Conservation (phyloP, 1,284 basidiomycete genomes). For the Megacollybia platyphylla region DNA sequence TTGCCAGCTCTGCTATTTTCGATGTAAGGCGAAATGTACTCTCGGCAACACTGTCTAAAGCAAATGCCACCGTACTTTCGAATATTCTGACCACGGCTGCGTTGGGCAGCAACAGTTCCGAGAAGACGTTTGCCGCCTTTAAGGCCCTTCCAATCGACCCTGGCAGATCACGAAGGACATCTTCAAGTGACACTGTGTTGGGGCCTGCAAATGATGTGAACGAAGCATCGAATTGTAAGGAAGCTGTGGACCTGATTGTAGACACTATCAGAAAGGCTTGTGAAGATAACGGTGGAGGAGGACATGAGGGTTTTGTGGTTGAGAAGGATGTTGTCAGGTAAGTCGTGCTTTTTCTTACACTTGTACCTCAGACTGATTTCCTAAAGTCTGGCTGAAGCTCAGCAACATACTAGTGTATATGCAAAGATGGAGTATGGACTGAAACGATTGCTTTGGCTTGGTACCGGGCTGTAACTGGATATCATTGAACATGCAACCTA, state of each 20-base stretch:
- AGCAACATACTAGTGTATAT: slow-evolving; percentile 70
- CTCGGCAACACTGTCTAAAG: not conserved
- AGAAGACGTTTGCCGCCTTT: slow-evolving; percentile 53
- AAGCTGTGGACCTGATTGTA: slow-evolving; percentile 67
- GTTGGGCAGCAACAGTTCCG: slow-evolving; percentile 2
- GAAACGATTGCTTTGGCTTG: slow-evolving; percentile 80
- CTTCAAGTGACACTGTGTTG: slow-evolving; percentile 21
- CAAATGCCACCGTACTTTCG: slow-evolving; percentile 1
- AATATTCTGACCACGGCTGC: slow-evolving; percentile 2
- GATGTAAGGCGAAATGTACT: not conserved
- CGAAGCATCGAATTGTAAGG: slow-evolving; percentile 56
- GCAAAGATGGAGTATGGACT: slow-evolving; percentile 86
- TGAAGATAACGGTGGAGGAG: slow-evolving; percentile 38
- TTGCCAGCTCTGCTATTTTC: slow-evolving; percentile 3
- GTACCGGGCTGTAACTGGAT: slow-evolving; percentile 25
- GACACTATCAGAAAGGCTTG: slow-evolving; percentile 59
- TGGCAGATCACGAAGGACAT: slow-evolving; percentile 37
- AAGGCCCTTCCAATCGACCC: slow-evolving; percentile 65
- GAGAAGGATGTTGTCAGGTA: slow-evolving; percentile 75
- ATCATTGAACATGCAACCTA: no score
- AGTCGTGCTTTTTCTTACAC: slow-evolving; percentile 13
- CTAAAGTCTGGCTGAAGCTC: slow-evolving; percentile 64
- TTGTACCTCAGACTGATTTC: slow-evolving; percentile 7
- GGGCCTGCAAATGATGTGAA: slow-evolving; percentile 51
- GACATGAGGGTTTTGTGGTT: slow-evolving; percentile 35